Conservation (phyloP, 768 basidiomycete species). For the Podaxis mareebaensis region DNA sequence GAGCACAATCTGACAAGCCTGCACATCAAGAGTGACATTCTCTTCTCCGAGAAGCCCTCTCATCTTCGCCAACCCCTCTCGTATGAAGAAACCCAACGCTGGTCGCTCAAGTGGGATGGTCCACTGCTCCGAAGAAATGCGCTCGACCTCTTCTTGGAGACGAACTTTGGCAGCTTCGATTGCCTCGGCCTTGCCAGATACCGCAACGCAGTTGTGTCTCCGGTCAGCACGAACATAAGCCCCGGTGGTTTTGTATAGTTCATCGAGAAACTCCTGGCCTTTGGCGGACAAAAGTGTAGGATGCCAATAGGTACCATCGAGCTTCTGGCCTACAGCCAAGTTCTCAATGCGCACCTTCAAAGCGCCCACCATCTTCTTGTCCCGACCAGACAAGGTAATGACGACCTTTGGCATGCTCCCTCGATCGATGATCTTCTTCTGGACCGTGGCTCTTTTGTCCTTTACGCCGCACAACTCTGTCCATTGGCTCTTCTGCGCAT, state of each 20-base stretch:
- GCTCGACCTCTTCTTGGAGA: constrained; percentile 48
- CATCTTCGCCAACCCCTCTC: constrained; percentile 49
- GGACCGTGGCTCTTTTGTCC: constrained; percentile 25
- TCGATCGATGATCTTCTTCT: constrained; percentile 30
- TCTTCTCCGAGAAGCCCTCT: constrained; percentile 58
- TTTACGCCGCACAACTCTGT: constrained; percentile 40
- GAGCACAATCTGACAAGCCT: constrained; percentile 37
- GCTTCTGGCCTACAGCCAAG: constrained; percentile 48
- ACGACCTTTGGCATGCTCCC: constrained; percentile 26
- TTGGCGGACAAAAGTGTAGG: constrained; percentile 32
- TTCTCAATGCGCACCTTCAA: constrained; percentile 63
- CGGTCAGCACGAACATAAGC: constrained; percentile 48
- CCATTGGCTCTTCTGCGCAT: constrained; percentile 52
- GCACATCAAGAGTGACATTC: constrained; percentile 46
- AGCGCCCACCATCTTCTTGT: constrained; percentile 53
- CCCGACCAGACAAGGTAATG: constrained; percentile 48
- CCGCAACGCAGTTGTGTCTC: constrained; percentile 42
- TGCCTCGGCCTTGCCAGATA: constrained; percentile 42
- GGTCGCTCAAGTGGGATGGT: constrained; percentile 36
- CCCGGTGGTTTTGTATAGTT: constrained; percentile 34
- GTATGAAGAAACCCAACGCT: constrained; percentile 51
- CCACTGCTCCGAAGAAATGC: constrained; percentile 45
- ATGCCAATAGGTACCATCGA: constrained; percentile 52
- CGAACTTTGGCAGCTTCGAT: constrained; percentile 43
- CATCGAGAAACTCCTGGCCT: constrained; percentile 35